Base-by-base conservation (phyloP, 352 stramenopile genomes). In the Phytophthora megakarya region DNA sequence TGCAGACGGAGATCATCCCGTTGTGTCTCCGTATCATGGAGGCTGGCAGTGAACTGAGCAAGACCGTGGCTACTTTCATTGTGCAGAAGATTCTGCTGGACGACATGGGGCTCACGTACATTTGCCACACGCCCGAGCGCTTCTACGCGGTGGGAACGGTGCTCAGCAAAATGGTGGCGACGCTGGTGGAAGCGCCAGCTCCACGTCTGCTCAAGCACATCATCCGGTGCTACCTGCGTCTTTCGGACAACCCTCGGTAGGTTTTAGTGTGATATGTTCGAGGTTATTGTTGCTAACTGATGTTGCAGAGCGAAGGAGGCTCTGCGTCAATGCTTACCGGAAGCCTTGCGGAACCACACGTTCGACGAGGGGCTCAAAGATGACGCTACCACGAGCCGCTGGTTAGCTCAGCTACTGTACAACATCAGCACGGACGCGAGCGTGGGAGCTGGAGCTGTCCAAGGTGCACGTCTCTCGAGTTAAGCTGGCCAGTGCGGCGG, bases 1-100 rank as follows among this genome's bases (percentile, higher is more conserved):
- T 99, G n/a, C 96, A 98, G 57, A 99, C 97, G 19, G 97, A 99
- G 81, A 99, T 99, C 61, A 99, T 99, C 77, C 97, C 97, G 19
- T 79, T 99, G 1, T 99, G 97, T 73, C 81, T 99, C 16, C 87
- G 97, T 37, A 99, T 99, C 61, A 99, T 99, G 97, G 97, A 99
- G 70, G 97, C 96, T 18, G 97, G 97, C 25, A 98, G 88, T 56
- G 97, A 99, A 69, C 81, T 99, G 16, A 98, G 84, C 70, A 99
- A 99, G 76, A 99, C 97, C 4, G 93, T 90, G n/a, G 97, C 97
- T 9, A 99, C 97, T 2, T 99, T 99, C 71, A 99, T 99, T 54
- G 96, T 99, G 37, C 97, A 99, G 77, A 99, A 99, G 75, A 99
- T 99, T 61, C 74, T 99, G 39, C 72, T 99, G 43, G 97, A 99